Base-by-base conservation (phyloP, 768 basidiomycete genomes). In the Obba rivulosa region DNA sequence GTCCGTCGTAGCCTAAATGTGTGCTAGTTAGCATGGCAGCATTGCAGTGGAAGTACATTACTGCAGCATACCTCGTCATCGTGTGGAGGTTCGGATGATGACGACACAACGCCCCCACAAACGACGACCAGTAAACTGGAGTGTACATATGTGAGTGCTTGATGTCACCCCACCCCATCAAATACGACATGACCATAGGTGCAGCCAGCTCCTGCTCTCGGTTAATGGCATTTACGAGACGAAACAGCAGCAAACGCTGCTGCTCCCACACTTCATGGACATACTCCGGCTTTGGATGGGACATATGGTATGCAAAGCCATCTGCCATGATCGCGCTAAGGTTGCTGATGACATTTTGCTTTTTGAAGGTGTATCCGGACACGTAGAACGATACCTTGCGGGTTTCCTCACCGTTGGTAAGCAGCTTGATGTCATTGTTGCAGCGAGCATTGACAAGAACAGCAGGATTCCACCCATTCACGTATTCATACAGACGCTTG, bases 101-200 rank as follows among this genome's bases (percentile, higher is more conserved):
- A n/a, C 13, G 20, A 1, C 51, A 23, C 10, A 73, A 51, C 0
- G 43, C 43, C 0, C 48, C 28, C 0, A 59, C 40, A 23, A 71
- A 62, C 0, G 59, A 51, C 1, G 59, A 57, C 68, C 69, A 74
- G 37, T 68, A 71, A 0, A 76, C 56, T 0, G 64, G 50, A 0
- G 46, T 45, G 43, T 72, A 76, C 2, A 52, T 46, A 45, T 78
- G 75, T 0, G 70, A 76, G 0, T 18, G 17, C 20, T 63, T 69
- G 0, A 25, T 34, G 41, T 78, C 70, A 0, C 69, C 71, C 70
- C 69, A 74, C 2, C 68, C 69, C 73, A 76, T 74, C 0, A 77
- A 53, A 37, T 74, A 74, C 0, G 61, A 59, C 0, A 73, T 62
- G 0, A 74, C 67, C 64, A 70, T 66, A 1, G 69, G 68, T 1